Base-by-base conservation (phyloP, 805 yeast species). In the Maudiozyma bulderi region DNA sequence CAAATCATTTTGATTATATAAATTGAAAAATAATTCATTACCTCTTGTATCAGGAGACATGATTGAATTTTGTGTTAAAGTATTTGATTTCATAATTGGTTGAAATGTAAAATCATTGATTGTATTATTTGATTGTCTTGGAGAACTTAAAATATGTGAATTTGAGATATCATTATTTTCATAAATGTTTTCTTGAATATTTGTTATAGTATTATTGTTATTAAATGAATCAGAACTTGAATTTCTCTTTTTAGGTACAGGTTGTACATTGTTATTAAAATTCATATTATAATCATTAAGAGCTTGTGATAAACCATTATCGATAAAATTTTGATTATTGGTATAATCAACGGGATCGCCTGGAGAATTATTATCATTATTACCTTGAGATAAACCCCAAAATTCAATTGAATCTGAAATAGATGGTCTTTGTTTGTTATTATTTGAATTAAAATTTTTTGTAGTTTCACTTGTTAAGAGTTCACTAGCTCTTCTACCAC, bases 401-500 rank as follows among this genome's bases (percentile, higher is more conserved):
- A 60, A 57, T 45, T 62, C 65, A 3, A 60, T 45, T 20, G 53
- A 45, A 46, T 62, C 61, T 8, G 67, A 62, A 10, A 62, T 61
- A 8, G 66, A 60, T 20, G 57, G 57, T 41, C 67, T 55, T 13
- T 57, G 45, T 44, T 51, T 55, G 0, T 57, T 44, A 11, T 50
- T 33, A 15, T 45, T 46, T 29, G 57, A 56, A 35, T 35, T 35
- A 7, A 14, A 14, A 35, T 35, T 35, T 20, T 52, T 41, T 8
- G 56, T 43, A n/a, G 45, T 47, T 4, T 55, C 45, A 10, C 56
- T 47, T 8, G 57, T 59, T 6, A 58, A 57, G 5, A 42, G 14
- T 35, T 47, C 43, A 38, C 48, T 45, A 10, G 46, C 29, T 49
- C 51, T 49, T 48, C 51, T 44, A 29, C 41, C 32, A 8, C 20